Evolutionary conservation across 2,329 filamentous ascomycete species (phyloP).

Genomic region (Cladosporium oxysporum): DNA sequence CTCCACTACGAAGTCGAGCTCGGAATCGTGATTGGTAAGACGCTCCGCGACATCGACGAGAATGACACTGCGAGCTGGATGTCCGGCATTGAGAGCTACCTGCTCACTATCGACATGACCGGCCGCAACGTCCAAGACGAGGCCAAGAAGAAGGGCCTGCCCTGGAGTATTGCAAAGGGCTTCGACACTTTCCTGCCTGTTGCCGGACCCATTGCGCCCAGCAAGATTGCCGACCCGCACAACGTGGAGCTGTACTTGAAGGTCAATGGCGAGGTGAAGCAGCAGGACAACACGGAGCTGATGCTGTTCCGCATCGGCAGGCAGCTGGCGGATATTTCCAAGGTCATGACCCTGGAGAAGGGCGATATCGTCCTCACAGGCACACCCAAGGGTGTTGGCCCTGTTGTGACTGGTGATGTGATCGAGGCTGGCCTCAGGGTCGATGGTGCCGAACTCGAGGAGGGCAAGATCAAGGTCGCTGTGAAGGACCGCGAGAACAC

Average conservation of each 20-base stretch:
- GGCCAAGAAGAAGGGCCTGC: constrained; percentile 94
- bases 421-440: constrained; percentile 83
- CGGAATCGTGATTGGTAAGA: constrained; percentile 83
- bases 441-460: constrained; percentile 77
- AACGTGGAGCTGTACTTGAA: constrained; percentile 81
- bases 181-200: constrained; percentile 97
- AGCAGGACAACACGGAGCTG: constrained; percentile 85
- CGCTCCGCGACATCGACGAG: constrained; percentile 71
- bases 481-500: constrained; percentile 77
- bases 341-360: constrained; percentile 89
- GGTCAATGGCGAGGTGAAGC: constrained; percentile 76
- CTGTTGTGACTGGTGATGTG: constrained; percentile 80
- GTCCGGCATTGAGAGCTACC: constrained; percentile 82
- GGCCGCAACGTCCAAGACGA: constrained; percentile 93
- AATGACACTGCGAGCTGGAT: constrained; percentile 75
- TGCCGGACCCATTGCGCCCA: constrained; percentile 76
- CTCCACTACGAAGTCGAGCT: constrained; percentile 96
- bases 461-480: constrained; percentile 78
- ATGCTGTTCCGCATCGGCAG: constrained; percentile 93
- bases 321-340: constrained; percentile 86
- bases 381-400: constrained; percentile 92
- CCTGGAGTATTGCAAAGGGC: constrained; percentile 95
- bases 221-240: constrained; percentile 80
- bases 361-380: constrained; percentile 96
- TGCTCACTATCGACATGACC: constrained; percentile 95